Conservation (phyloP, 2,329 filamentous ascomycete species). For the Apiospora pterosperma region DNA sequence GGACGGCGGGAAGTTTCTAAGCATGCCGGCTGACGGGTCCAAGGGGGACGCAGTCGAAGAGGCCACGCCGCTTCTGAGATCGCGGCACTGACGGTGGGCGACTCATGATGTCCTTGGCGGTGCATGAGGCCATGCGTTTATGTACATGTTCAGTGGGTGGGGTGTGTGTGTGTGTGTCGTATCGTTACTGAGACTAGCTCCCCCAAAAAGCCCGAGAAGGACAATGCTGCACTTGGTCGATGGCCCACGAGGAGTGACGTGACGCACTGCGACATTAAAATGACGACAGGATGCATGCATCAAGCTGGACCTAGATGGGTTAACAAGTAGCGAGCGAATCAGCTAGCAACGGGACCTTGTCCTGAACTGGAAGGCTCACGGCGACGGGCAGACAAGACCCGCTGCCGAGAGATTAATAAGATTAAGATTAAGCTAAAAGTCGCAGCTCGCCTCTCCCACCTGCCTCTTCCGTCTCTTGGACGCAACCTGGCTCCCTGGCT, state of each 20-base stretch:
- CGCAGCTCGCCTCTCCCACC: background rate
- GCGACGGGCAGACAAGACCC: background rate
- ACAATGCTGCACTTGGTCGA: background rate
- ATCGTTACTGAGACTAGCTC: too few relatives aligned
- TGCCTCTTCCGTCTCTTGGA: background rate
- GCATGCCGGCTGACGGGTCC: conserved; percentile 17
- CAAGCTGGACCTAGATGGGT: too few relatives aligned
- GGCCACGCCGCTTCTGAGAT: conserved; percentile 1
- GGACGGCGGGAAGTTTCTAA: conserved; percentile 43
- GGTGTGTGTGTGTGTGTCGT: too few relatives aligned
- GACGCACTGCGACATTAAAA: background rate
- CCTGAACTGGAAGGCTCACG: background rate
- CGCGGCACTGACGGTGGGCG: background rate
- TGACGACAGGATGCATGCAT: background rate
- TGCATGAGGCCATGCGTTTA: too few relatives aligned
- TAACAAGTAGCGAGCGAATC: background rate
- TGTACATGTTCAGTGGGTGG: too few relatives aligned
- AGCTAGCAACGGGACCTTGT: background rate
- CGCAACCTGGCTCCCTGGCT: background rate
- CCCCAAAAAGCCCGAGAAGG: background rate
- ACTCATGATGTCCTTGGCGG: background rate
- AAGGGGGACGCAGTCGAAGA: background rate
- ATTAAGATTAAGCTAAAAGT: background rate
- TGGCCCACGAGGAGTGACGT: background rate
- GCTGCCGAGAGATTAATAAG: background rate